Conservation (phyloP, 352 stramenopile genomes). For the Pythium biforme region DNA sequence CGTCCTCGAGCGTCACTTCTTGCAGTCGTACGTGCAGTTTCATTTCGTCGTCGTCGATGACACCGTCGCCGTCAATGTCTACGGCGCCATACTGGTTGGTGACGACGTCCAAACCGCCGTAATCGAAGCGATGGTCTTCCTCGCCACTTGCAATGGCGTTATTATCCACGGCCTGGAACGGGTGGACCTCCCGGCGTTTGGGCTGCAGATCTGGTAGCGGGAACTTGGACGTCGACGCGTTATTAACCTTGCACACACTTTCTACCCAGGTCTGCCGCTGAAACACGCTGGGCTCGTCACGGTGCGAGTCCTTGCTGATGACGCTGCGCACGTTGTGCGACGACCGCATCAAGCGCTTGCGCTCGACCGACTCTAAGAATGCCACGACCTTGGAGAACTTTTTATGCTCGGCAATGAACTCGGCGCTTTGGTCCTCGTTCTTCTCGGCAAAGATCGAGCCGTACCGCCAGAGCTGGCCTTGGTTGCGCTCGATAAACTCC, state of each 20-base stretch:
- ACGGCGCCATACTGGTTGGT: constrained; percentile 56
- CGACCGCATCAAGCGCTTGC: constrained; percentile 56
- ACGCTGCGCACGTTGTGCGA: constrained; percentile 44
- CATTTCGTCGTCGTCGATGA: constrained; percentile 65
- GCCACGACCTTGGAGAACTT: constrained; percentile 68
- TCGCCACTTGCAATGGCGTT: not conserved
- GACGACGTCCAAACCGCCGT: constrained; percentile 19
- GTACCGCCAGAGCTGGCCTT: constrained; percentile 62
- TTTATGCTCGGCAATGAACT: constrained; percentile 62
- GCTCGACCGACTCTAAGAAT: constrained; percentile 59
- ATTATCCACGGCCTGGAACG: constrained; percentile 24
- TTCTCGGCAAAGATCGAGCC: constrained; percentile 63
- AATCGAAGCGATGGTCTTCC: not conserved
- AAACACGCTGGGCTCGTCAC: constrained; percentile 7
- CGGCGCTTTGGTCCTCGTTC: constrained; percentile 50
- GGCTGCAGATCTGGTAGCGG: constrained; percentile 47
- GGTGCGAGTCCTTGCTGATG: constrained; percentile 18
- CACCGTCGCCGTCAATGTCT: constrained; percentile 58
- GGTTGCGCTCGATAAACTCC: constrained; percentile 71
- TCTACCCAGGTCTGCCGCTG: constrained; percentile 57
- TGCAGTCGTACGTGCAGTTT: constrained; percentile 50
- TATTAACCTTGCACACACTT: constrained; percentile 53
- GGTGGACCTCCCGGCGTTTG: constrained; percentile 29
- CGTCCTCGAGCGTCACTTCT: constrained; percentile 29
- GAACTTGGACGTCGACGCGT: constrained; percentile 41